phyloP scores from a whole-genome alignment of 2,329 filamentous ascomycete species.

The Aspergillus fumigatus region DNA sequence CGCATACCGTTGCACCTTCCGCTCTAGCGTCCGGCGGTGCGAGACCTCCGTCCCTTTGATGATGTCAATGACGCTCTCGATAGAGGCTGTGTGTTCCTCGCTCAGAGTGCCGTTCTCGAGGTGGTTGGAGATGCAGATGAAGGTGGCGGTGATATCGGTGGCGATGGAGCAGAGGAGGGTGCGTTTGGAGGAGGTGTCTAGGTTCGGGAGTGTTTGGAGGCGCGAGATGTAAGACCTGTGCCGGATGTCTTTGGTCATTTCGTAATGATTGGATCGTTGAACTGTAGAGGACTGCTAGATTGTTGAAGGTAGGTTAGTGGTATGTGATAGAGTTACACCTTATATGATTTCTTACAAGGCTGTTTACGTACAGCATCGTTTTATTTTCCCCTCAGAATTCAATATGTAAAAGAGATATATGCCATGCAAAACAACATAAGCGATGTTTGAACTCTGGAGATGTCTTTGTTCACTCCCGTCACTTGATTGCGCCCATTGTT shows the following conservation, averaged over 20 bases:
- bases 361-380: background rate
- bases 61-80: slow-evolving; percentile 23
- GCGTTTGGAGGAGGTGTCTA: slow-evolving; percentile 21
- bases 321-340: too few species aligned
- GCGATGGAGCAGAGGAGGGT: slow-evolving; percentile 24
- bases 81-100: slow-evolving; percentile 18
- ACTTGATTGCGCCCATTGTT: background rate
- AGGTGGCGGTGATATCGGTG: slow-evolving; percentile 26
- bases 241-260: background rate
- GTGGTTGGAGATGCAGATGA: slow-evolving; percentile 26
- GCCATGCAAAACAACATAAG: background rate
- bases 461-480: slow-evolving; percentile 2
- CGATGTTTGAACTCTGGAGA: background rate
- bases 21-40: slow-evolving; percentile 16
- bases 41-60: slow-evolving; percentile 19
- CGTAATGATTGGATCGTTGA: background rate
- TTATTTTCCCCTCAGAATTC: background rate
- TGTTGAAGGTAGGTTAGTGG: background rate
- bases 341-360: too few species aligned
- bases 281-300: background rate
- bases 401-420: background rate
- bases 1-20: slow-evolving; percentile 14
- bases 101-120: slow-evolving; percentile 21
- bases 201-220: slow-evolving; percentile 18
- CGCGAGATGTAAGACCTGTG: slow-evolving; percentile 5